Percentiles rank a stretch among this genome's conserved stretches.
These are phyloP conservation scores for Fraxinus pennsylvanica DNA, from an alignment of 257 asterid genomes.

Conservation along the genomic window DNA sequence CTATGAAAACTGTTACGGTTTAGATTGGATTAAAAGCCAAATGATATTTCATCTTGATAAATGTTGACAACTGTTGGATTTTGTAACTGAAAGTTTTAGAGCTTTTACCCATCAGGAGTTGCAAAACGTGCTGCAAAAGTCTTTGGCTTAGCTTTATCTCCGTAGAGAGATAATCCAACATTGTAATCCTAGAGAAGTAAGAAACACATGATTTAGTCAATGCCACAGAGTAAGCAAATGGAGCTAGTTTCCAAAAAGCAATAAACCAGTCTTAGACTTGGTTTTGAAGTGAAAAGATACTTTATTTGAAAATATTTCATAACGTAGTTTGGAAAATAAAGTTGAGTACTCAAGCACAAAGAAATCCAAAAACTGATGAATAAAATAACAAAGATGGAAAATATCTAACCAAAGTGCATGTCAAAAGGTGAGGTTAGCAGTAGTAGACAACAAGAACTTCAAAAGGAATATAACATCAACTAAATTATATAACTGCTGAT, in stretches of 20 bases:
- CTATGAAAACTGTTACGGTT: conserved; percentile 1
- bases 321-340: not conserved
- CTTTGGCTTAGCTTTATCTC: conserved; percentile 92
- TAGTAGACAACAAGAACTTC: not conserved
- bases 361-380: not conserved
- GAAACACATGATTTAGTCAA: not conserved
- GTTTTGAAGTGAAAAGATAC: not conserved
- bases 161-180: conserved; percentile 86
- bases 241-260: not conserved
- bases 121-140: conserved; percentile 91
- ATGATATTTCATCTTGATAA: not conserved
- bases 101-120: conserved; percentile 76
- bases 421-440: not conserved
- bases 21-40: not conserved
- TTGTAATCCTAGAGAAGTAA: conserved; percentile 57
- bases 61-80: conserved; percentile 2
- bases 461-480: not conserved
- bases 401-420: not conserved
- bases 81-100: conserved; percentile 11
- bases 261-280: not conserved
- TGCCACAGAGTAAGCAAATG: not conserved
- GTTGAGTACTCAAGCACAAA: not conserved
- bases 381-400: not conserved
- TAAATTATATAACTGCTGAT: not conserved
- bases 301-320: not conserved